Evolutionary conservation across 1,284 basidiomycete genomes (phyloP).

Genomic region (Pholiota adiposa): DNA sequence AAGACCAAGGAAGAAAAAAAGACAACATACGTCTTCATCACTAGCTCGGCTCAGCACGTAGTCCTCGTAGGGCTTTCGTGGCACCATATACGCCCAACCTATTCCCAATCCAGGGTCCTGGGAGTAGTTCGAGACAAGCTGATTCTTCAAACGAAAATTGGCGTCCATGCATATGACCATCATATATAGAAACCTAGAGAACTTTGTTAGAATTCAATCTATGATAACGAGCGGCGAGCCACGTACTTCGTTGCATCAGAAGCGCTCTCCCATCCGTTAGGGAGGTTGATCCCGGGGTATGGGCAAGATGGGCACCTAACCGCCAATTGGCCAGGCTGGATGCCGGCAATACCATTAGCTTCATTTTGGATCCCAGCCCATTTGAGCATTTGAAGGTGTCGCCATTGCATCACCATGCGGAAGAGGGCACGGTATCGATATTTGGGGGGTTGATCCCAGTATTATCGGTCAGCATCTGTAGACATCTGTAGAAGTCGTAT

Average conservation of each 20-base stretch:
- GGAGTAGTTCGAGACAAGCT: constrained; percentile 12
- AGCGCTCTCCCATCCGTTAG: constrained; percentile 20
- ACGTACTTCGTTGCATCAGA: constrained; percentile 11
- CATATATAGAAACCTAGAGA: background rate
- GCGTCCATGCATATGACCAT: constrained; percentile 3
- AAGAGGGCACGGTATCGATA: constrained; percentile 17
- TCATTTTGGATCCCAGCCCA: constrained; percentile 26
- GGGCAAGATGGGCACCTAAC: constrained; percentile 32
- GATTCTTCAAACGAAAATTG: constrained; percentile 7
- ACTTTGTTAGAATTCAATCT: too few species aligned
- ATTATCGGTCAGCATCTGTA: constrained; percentile 5
- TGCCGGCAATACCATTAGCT: constrained; percentile 18
- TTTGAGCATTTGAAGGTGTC: constrained; percentile 29
- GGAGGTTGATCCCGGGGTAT: constrained; percentile 26
- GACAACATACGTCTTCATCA: constrained; percentile 2
- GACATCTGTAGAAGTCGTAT: constrained; percentile 13
- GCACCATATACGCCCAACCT: constrained; percentile 13
- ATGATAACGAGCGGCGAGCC: too few species aligned
- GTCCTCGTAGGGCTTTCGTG: constrained; percentile 3
- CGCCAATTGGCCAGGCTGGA: constrained; percentile 23
- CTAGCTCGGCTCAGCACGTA: background rate
- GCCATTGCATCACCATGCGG: constrained; percentile 16
- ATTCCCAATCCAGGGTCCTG: constrained; percentile 12
- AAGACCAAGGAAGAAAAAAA: background rate
- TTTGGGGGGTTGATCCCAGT: constrained; percentile 3